Evolutionary conservation across 208 protist genomes (phyloP), one percentile per base, ranked within the genome.

Genomic region (Trypanosoma scelopori): DNA sequence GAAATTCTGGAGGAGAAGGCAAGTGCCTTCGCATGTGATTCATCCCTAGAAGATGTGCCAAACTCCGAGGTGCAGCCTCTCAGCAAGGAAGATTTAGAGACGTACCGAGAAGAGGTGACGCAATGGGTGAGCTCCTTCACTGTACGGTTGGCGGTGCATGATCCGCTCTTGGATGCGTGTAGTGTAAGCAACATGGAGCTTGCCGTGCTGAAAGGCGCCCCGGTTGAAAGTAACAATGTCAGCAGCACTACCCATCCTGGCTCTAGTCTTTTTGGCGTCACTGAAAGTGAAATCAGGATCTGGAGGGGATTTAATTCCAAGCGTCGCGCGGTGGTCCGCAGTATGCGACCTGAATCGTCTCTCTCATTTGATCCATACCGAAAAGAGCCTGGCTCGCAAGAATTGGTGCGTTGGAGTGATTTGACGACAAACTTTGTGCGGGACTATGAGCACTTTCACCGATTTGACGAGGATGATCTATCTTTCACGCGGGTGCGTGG

Each of bases 351-450:
- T 22, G 7, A 3, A 32, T 27, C 61, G 0, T 39, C 49, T n/a
- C 0, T 1, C 3, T 30, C 35, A 45, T 15, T 22, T 9, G 12
- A 23, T 22, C 18, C 51, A 9, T 23, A 46, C 27, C 18, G 13
- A 27, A 35, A 47, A 37, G 12, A 23, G 30, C 22, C n/a, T 6
- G 27, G 59, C 48, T 51, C 20, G 16, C 28, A 79, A 20, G 58
- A 72, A 48, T 51, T 92, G 7, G 77, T 94, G 20, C 85, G 85
- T 60, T 94, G 88, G 88, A 89, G 78, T 59, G 88, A 91, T 71
- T 61, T 94, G 22, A 83, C 78, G 37, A 90, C 80, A 69, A 94
- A 94, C 71, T 67, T 94, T 66, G 79, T 94, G 50, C 75, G 82
- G 30, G 82, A 79, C 41, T 71, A 73, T 59, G 68, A 79, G 57